Evolutionary conservation across 2,329 filamentous ascomycete species (phyloP), one percentile per base, ranked within the genome.

Genomic region (Colletotrichum costaricense): DNA sequence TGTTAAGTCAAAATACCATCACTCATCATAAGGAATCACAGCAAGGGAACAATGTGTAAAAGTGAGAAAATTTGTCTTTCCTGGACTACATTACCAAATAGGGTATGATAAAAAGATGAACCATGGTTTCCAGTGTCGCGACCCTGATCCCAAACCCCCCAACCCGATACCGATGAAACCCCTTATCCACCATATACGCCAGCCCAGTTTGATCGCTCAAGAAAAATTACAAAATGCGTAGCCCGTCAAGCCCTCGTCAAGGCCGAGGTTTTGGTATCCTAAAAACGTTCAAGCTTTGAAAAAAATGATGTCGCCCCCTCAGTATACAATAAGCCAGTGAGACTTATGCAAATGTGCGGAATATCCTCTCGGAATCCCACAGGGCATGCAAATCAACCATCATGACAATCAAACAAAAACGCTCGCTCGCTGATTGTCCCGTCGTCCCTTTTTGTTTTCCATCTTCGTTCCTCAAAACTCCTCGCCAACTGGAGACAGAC

Each of bases 241-340:
- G 42, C 70, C 63, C 60, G 12, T 70, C 70, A 33, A 55, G 60
- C 67, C 42, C 67, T 64, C 24, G 12, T 38, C 28, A 22, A 73
- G 67, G 56, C 67, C 49, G 67, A 73, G 60, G 56, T 65, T 49
- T 49, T 73, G 70, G 70, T 73, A 73, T 73, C 70, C 55, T 49
- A 69, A 54, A 63, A 64, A 49, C 38, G 38, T 42, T 63, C 59
- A 46, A 70, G 56, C 49, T 16, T 52, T 49, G 35, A n/a, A 49
- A 67, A 52, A 22, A 67, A 28, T 33, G n/a, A 30, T 49, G 26
- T 24, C 12, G 28, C 16, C 16, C 62, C 49, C 22, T 49, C 30
- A 12, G 16, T 16, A 33, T 35, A 66, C 54, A 66, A 58, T 52
- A 66, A 62, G n/a, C 49, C 58, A 11, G 19, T 16, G 28, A 30